Percentiles rank a stretch among this genome's conserved stretches.
Conservation (phyloP, 371 early-diverging fungal genomes). For the Nosema bombycis region DNA sequence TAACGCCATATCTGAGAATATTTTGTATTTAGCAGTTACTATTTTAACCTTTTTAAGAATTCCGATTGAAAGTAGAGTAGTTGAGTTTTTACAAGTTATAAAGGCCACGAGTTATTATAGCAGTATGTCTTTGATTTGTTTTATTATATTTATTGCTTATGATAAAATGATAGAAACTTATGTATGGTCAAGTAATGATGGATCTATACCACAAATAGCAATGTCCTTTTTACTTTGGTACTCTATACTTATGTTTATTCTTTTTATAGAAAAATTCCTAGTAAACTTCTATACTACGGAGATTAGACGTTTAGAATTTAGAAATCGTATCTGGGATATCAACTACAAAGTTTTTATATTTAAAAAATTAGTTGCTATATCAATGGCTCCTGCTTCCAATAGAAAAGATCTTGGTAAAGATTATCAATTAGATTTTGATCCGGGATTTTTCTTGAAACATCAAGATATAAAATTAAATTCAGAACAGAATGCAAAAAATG, state of each 20-base stretch:
- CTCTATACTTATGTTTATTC: conserved; percentile 36
- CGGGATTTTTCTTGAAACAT: conserved; percentile 58
- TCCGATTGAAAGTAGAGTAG: conserved; percentile 14
- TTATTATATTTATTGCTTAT: conserved; percentile 48
- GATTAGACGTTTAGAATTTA: conserved; percentile 55
- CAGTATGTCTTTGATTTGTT: conserved; percentile 39
- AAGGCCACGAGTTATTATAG: conserved; percentile 26
- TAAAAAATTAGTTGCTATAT: conserved; percentile 54
- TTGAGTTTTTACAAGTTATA: conserved; percentile 44
- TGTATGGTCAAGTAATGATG: conserved; percentile 4
- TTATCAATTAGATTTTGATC: conserved; percentile 50
- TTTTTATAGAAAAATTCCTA: conserved; percentile 61
- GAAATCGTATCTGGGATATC: conserved; percentile 59
- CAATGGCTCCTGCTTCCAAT: conserved; percentile 23
- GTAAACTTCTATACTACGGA: conserved; percentile 57
- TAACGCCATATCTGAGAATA: conserved; percentile 35
- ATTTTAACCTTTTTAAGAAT: conserved; percentile 41
- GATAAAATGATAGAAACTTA: conserved; percentile 50
- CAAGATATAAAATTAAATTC: conserved; percentile 54
- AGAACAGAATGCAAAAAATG: conserved; percentile 42
- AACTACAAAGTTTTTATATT: conserved; percentile 64
- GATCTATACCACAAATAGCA: conserved; percentile 6
- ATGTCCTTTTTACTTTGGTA: conserved; percentile 54
- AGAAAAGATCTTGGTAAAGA: conserved; percentile 26
- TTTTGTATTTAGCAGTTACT: conserved; percentile 43